Percentiles rank a stretch among this genome's conserved stretches.
phyloP scores from a whole-genome alignment of 495 filamentous ascomycete species.

The Penicillium steckii region DNA sequence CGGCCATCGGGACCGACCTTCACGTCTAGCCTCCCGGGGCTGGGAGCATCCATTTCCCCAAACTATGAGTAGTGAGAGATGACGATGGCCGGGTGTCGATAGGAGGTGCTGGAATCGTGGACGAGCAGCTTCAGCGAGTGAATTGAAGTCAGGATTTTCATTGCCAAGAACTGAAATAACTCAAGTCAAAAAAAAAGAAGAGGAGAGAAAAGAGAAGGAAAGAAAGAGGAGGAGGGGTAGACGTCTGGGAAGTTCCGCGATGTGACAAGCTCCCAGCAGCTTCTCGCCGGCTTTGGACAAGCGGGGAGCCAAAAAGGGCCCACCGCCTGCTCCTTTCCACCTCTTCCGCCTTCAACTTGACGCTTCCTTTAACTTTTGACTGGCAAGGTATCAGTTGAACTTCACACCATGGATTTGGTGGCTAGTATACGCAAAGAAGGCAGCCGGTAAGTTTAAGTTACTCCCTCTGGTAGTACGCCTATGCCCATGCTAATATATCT shows the following conservation, averaged over 20 bases:
- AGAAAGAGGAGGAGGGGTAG: not conserved
- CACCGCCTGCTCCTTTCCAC: conserved; percentile 17
- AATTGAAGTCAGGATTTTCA: conserved; percentile 15
- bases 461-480: not conserved
- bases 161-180: conserved; percentile 11
- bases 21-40: conserved; percentile 4
- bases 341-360: not conserved
- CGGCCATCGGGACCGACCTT: not conserved
- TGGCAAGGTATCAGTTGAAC: no score
- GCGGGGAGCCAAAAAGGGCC: no score
- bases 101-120: conserved; percentile 6
- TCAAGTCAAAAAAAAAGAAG: not conserved
- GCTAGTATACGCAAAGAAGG: conserved; percentile 90
- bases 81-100: not conserved
- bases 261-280: no score
- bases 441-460: conserved; percentile 55
- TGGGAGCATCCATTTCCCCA: conserved; percentile 22
- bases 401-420: conserved; percentile 79
- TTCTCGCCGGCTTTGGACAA: no score
- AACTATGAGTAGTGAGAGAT: conserved; percentile 6
- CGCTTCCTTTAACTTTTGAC: no score
- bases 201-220: not conserved
- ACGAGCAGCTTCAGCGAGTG: not conserved
- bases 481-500: conserved; percentile 12
- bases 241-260: no score